Evolutionary conservation across 495 filamentous ascomycete genomes (phyloP), one percentile per base, ranked within the genome.

Genomic region (Sporormia fimetaria): DNA sequence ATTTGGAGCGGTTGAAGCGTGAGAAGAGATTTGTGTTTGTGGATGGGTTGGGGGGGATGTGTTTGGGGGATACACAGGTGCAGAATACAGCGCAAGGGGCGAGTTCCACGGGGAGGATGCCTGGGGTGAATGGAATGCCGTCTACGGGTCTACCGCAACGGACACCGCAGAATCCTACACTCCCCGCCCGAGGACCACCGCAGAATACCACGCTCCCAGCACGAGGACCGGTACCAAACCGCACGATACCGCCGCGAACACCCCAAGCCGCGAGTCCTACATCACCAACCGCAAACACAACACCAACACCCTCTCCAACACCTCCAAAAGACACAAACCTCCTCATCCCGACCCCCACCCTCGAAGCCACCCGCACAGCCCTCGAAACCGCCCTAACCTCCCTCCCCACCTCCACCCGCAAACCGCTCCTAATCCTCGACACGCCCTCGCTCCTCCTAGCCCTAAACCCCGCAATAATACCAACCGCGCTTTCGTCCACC

Each of bases 21-120:
- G 71, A 70, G 44, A 69, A 70, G 14, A 65, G 66, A 37, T 79
- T 87, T 51, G 62, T 63, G 20, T 88, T 83, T 49, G 63, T 90
- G 31, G 84, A 93, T 54, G 83, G 83, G 3, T 60, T 90, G 22
- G 71, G 61, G 32, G 64, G 63, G 26, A 52, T 85, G n/a, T 78
- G 75, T 47, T 50, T 57, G 23, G n/a, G n/a, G n/a, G n/a, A n/a
- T n/a, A n/a, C n/a, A n/a, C 42, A 54, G 1, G 51, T 54, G 21
- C 25, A 24, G 9, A 33, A 26, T 6, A 32, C 15, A 18, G 29
- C 12, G 10, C 10, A 17, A 27, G 14, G 3, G 29, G 5, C 21
- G 29, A 8, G 18, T 8, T 10, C 22, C 14, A 6, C 21, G 22
- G 40, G 12, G 10, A 20, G 16, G 27, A 41, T 4, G 18, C 10